Evolutionary conservation across 352 stramenopile genomes (phyloP).

Genomic region (Phytophthora colocasiae): DNA sequence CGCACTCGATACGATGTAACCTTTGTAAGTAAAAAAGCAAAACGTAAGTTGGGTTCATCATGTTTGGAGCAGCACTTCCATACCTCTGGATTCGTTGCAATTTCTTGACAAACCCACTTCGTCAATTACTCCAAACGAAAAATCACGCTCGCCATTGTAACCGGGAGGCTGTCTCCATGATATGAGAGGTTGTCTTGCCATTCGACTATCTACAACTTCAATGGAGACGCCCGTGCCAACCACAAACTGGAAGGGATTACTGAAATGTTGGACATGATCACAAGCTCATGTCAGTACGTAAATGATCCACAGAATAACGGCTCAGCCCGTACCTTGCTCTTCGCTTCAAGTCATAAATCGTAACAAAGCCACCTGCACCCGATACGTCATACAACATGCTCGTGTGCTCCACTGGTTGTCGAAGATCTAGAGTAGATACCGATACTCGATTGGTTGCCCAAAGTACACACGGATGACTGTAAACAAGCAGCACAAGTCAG

Average conservation of each 20-base stretch:
- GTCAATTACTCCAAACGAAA: conserved; percentile 51
- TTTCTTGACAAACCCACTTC: conserved; percentile 49
- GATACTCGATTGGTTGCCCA: conserved; percentile 59
- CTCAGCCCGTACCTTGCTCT: conserved; percentile 49
- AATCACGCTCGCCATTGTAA: conserved; percentile 25
- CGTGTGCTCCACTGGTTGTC: conserved; percentile 37
- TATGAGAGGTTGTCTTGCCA: conserved; percentile 61
- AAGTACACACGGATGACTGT: conserved; percentile 75
- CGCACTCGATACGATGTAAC: conserved; percentile 54
- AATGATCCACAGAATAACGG: neutral
- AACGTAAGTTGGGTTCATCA: neutral
- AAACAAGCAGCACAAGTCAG: conserved; percentile 2
- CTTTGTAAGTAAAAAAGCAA: conserved; percentile 17
- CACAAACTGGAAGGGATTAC: conserved; percentile 75
- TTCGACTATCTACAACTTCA: conserved; percentile 76
- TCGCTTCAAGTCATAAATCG: conserved; percentile 75
- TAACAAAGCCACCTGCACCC: conserved; percentile 38
- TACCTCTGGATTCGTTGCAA: conserved; percentile 42
- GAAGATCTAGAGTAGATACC: conserved; percentile 59
- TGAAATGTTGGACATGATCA: conserved; percentile 25
- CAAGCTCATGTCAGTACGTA: neutral
- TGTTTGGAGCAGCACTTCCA: neutral
- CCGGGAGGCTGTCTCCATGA: conserved; percentile 58
- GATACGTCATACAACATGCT: conserved; percentile 64
- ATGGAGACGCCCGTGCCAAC: conserved; percentile 71